phyloP scores from a whole-genome alignment of 768 basidiomycete genomes.

The Pholiota molesta region DNA sequence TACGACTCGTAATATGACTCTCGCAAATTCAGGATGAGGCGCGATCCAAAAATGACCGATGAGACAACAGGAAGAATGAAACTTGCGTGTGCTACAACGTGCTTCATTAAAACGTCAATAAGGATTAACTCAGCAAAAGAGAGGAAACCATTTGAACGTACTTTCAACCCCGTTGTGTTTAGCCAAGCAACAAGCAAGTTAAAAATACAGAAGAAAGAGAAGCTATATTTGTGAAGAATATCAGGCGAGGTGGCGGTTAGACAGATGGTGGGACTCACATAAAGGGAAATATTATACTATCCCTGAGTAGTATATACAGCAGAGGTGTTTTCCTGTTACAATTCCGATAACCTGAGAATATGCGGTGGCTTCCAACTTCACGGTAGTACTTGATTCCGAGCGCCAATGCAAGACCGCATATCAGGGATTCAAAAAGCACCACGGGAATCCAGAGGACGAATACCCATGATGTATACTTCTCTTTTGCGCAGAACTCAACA shows the following conservation, averaged over 20 bases:
- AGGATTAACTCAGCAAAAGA: too few relatives aligned
- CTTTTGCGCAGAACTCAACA: not conserved
- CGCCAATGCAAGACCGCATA: constrained; percentile 9
- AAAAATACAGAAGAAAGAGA: not conserved
- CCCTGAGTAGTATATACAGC: constrained; percentile 18
- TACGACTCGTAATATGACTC: constrained; percentile 16
- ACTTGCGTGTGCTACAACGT: constrained; percentile 3
- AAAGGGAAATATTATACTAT: constrained; percentile 21
- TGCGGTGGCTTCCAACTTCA: not conserved
- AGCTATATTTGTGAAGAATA: not conserved
- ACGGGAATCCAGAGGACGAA: constrained; percentile 17
- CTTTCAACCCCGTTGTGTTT: not conserved
- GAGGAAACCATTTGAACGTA: not conserved
- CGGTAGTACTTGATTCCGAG: constrained; percentile 14
- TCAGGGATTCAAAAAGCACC: constrained; percentile 10
- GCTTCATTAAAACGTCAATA: not conserved
- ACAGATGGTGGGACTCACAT: constrained; percentile 6
- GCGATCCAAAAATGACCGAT: constrained; percentile 8
- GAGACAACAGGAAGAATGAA: constrained; percentile 2
- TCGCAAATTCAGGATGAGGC: constrained; percentile 16
- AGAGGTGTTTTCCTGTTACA: constrained; percentile 3
- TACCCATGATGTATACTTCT: constrained; percentile 13
- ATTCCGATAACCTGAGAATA: not conserved
- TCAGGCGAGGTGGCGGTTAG: not conserved
- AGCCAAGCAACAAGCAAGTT: not conserved